phyloP scores from a whole-genome alignment of 768 basidiomycete genomes.

The Panaeolus cyanescens region DNA sequence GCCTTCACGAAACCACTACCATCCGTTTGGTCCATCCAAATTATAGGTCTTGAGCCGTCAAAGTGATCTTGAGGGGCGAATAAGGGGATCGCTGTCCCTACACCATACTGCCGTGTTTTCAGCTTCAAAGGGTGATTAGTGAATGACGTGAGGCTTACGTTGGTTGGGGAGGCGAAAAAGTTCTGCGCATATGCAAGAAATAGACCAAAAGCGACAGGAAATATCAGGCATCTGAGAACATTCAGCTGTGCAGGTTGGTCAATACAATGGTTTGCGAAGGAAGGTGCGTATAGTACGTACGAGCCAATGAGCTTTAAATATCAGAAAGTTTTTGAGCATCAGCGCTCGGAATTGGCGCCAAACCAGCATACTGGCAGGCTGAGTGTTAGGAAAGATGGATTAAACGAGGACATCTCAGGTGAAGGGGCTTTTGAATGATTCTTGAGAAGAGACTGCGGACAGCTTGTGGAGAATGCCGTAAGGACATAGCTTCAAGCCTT shows the following conservation, averaged over 20 bases:
- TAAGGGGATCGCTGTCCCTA: slow-evolving; percentile 57
- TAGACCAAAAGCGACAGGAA: slow-evolving; percentile 56
- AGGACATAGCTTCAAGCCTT: no score
- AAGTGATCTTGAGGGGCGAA: slow-evolving; percentile 47
- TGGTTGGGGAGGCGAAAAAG: slow-evolving; percentile 47
- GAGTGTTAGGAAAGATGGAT: no score
- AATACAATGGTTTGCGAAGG: background rate
- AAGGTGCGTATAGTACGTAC: slow-evolving; percentile 32
- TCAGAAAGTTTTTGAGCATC: slow-evolving; percentile 62
- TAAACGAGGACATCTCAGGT: no score
- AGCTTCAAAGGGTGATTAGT: background rate
- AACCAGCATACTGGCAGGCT: background rate
- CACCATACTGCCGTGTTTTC: slow-evolving; percentile 48
- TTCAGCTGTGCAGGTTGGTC: slow-evolving; percentile 40
- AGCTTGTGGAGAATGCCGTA: no score
- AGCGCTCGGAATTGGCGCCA: slow-evolving; percentile 53
- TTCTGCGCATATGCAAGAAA: slow-evolving; percentile 56
- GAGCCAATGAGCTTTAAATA: slow-evolving; percentile 54
- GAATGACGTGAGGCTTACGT: slow-evolving; percentile 39
- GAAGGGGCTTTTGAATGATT: no score
- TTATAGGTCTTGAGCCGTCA: slow-evolving; percentile 49
- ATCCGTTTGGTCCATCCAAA: slow-evolving; percentile 73
- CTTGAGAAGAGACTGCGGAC: no score
- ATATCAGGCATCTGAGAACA: slow-evolving; percentile 49
- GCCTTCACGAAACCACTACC: slow-evolving; percentile 56